Conservation (phyloP, 345 rosid genomes). For the Dovyalis caffra region DNA sequence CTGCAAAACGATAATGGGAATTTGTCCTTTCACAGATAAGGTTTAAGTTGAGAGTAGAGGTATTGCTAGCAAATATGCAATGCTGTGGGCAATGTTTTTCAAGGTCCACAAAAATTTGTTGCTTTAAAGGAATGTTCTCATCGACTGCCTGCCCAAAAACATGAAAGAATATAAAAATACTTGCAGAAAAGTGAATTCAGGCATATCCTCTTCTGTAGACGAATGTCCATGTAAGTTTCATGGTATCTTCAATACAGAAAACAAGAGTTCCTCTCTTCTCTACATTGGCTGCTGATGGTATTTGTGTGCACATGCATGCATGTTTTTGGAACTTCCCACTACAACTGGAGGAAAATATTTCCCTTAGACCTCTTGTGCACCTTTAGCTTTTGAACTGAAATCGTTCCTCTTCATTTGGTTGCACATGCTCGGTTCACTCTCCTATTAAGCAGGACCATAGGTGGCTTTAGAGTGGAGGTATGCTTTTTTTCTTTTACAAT, state of each 20-base stretch:
- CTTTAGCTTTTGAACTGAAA: too few species aligned
- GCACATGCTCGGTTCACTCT: too few species aligned
- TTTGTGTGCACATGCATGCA: too few species aligned
- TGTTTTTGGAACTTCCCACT: too few species aligned
- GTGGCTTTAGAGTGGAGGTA: too few species aligned
- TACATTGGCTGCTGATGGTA: neutral
- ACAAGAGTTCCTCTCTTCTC: neutral
- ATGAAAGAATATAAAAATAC: neutral
- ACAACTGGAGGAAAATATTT: too few species aligned
- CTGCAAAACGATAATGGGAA: conserved; percentile 19
- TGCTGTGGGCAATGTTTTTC: conserved; percentile 13
- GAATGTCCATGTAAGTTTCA: too few species aligned
- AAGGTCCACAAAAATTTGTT: conserved; percentile 3
- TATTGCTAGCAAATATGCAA: conserved; percentile 12
- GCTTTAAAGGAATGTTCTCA: neutral
- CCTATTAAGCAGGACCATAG: too few species aligned
- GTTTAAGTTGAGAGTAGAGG: neutral
- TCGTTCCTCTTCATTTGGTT: too few species aligned
- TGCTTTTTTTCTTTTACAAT: too few species aligned
- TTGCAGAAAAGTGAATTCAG: neutral
- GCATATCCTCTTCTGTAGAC: neutral
- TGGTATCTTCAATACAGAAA: too few species aligned
- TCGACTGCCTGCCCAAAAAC: neutral
- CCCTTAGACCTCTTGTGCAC: too few species aligned
- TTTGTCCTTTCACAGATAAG: neutral